Evolutionary conservation across 805 yeast genomes (phyloP), one percentile per base, ranked within the genome.

Genomic region (Tetrapisispora pingtungensis): DNA sequence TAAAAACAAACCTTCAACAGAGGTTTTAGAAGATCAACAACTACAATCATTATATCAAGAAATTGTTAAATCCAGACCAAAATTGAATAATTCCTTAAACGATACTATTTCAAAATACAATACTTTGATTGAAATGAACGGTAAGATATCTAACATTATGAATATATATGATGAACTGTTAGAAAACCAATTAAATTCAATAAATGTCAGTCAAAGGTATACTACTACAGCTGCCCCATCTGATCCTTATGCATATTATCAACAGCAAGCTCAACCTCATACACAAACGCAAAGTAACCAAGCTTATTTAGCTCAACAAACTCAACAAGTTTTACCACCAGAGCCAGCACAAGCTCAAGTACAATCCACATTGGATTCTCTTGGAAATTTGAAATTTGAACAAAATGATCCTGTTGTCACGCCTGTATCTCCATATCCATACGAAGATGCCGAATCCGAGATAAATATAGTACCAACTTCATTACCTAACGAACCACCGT

Each of bases 131-230:
- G 85, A 83, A 40, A 70, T 84, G 77, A 86, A 84, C 64, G 75
- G 82, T 40, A 86, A 88, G 55, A 73, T 88, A 44, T 80, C 84
- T 44, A 80, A 87, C 5, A 80, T 86, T 28, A 75, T 80, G 56
- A 73, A 82, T 48, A 68, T 82, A n/a, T 88, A 87, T 55, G 95
- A 87, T 59, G 75, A 74, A 47, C 71, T 83, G 41, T 68, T 87
- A 47, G 95, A 88, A 47, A 69, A 26, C 62, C 80, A 58, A 61
- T 72, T 49, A 60, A 70, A 55, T 58, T 65, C 46, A 61, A 75
- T 50, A 54, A 66, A 56, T 46, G 20, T 61, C 39, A 57, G 62
- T 30, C 56, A 65, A 41, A 66, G 58, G 35, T 58, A 59, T 36
- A 39, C 52, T 3, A 35, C 55, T 6, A 56, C 60, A 10, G 58